These are phyloP conservation scores for Mortierella claussenii DNA, from an alignment of 192 early-diverging fungal genomes.

Conservation along the genomic window DNA sequence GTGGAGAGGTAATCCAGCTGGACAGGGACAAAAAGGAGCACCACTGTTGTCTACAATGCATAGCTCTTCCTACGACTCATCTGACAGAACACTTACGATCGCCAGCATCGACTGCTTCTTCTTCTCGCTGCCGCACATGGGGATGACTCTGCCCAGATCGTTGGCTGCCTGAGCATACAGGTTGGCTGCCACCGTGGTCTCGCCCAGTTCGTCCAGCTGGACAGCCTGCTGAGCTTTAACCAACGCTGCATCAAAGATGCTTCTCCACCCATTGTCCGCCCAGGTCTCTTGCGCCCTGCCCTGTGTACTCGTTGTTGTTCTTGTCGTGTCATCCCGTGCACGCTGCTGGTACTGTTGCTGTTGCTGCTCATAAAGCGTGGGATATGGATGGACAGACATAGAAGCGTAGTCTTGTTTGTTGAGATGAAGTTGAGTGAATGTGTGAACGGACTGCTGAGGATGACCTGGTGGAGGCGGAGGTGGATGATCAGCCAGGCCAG, in stretches of 20 bases:
- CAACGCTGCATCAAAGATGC: slow-evolving; percentile 44
- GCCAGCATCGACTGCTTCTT: slow-evolving; percentile 53
- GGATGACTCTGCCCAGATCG: slow-evolving; percentile 49
- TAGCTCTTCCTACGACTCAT: no score
- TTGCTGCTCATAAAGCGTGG: background rate
- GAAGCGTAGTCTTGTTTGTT: background rate
- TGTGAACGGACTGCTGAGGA: slow-evolving; percentile 16
- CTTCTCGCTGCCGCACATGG: slow-evolving; percentile 45
- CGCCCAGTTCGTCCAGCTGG: slow-evolving; percentile 40
- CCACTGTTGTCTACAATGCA: no score
- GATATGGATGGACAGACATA: background rate
- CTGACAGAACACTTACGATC: slow-evolving; percentile 53
- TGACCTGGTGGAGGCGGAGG: slow-evolving; percentile 10
- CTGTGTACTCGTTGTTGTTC: no score
- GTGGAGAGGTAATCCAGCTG: background rate
- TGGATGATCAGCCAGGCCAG: no score
- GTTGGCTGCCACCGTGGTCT: slow-evolving; percentile 17
- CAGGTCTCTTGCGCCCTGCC: slow-evolving; percentile 8
- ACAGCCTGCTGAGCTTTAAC: slow-evolving; percentile 52
- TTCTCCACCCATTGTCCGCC: slow-evolving; percentile 24
- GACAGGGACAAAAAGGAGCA: background rate
- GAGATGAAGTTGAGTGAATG: background rate
- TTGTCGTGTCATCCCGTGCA: background rate
- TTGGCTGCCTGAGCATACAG: slow-evolving; percentile 43
- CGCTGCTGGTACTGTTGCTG: slow-evolving; percentile 3